Base-by-base conservation (phyloP, 257 asterid genomes). In the Ehretia macrophylla region DNA sequence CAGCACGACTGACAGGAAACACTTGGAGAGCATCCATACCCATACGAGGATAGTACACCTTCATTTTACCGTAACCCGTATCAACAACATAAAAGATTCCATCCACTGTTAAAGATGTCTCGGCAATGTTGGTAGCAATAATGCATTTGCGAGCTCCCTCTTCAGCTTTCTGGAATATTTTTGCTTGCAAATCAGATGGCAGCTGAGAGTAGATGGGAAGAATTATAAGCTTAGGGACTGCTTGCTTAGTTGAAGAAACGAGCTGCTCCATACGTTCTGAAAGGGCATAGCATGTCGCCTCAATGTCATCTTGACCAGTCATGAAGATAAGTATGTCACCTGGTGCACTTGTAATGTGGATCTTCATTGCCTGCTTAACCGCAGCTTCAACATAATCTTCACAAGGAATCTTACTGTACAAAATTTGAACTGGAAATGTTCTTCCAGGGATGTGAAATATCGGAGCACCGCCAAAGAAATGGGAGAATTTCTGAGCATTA, bases 1-100 rank as follows among this genome's bases (percentile, higher is more conserved):
- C 97, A 51, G 99, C 99, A 14, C 95, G 97, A 68, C 97, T 92
- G n/a, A 77, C 88, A 10, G 99, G 99, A 62, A 92, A 92, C 23
- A 92, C 97, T 69, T 92, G 99, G 64, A 92, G 95, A 42, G 99
- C 99, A 73, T 92, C 99, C 99, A 92, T 92, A 71, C 99, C 99
- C 99, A 92, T 92, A 19, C 99, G 93, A 11, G 99, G 99, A 70
- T 88, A 86, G 54, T 92, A 92, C 21, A 92, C 99, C 76, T 92
- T 92, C 72, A 92, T 84, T 61, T 92, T 92, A 58, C 97, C 84
- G 51, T 92, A 86, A 17, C 99, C 99, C 0, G 97, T 79, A 68
- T 92, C 99, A 23, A 92, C 86, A 58, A 92, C 99, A 17, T 88
- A 92, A 76, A 76, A 86, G 32, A 92, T 92, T 20, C 99, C 99